phyloP scores from a whole-genome alignment of 352 stramenopile species.

The Globisporangium cederbergense region DNA sequence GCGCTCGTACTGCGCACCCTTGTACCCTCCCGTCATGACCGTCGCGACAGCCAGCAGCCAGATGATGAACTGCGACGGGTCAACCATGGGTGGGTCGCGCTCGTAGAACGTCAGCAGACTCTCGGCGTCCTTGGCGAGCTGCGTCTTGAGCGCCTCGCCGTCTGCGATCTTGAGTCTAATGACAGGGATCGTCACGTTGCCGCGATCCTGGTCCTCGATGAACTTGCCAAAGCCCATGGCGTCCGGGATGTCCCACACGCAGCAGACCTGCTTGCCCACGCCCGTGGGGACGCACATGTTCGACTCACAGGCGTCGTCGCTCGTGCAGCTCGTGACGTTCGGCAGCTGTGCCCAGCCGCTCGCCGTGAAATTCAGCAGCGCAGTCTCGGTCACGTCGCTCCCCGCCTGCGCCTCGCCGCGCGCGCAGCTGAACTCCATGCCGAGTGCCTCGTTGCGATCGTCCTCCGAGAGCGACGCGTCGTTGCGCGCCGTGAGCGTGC shows the following conservation, averaged over 20 bases:
- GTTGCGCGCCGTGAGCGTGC: slow-evolving; percentile 23
- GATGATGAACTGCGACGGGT: slow-evolving; percentile 69
- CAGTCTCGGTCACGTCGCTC: slow-evolving; percentile 15
- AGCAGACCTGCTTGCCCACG: slow-evolving; percentile 59
- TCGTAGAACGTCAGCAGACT: slow-evolving; percentile 58
- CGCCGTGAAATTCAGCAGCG: slow-evolving; percentile 28
- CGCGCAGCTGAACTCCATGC: slow-evolving; percentile 60
- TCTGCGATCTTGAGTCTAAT: slow-evolving; percentile 67
- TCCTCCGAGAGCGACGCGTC: slow-evolving; percentile 22
- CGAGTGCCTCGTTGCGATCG: slow-evolving; percentile 21
- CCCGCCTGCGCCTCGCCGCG: slow-evolving; percentile 36
- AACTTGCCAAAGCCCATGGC: slow-evolving; percentile 57
- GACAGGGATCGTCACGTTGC: slow-evolving; percentile 58
- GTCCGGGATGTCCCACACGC: slow-evolving; percentile 75
- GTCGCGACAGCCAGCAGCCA: slow-evolving; percentile 75
- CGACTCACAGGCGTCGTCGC: slow-evolving; percentile 43
- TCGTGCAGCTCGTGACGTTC: slow-evolving; percentile 42
- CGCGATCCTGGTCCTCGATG: slow-evolving; percentile 28
- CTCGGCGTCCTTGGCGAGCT: slow-evolving; percentile 17
- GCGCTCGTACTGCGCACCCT: slow-evolving; percentile 59
- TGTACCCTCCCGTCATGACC: slow-evolving; percentile 72
- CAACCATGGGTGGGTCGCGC: slow-evolving; percentile 48
- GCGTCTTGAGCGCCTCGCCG: slow-evolving; percentile 46
- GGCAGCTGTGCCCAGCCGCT: slow-evolving; percentile 31
- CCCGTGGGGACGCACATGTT: slow-evolving; percentile 61